These are phyloP conservation scores for Tolypocladium capitatum DNA, from an alignment of 2,329 filamentous ascomycete species.

Conservation along the genomic window DNA sequence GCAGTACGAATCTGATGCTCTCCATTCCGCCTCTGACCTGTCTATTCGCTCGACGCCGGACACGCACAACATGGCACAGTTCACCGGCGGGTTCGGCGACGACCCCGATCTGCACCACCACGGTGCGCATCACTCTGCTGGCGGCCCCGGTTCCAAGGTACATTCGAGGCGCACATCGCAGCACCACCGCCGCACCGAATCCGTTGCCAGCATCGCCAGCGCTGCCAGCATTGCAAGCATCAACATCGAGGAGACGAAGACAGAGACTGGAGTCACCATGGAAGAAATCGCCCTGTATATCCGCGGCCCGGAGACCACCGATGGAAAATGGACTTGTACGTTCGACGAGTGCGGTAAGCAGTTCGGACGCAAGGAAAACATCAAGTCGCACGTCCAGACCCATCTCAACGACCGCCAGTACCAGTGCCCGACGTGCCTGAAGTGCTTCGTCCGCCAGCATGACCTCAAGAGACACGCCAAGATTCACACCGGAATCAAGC, in stretches of 20 bases:
- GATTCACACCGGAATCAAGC: conserved; percentile 93
- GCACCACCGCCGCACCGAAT: conserved; percentile 43
- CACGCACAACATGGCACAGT: conserved; percentile 31
- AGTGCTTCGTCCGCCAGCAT: conserved; percentile 94
- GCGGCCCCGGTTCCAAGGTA: conserved; percentile 7
- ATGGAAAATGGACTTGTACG: conserved; percentile 69
- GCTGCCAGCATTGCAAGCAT: conserved; percentile 47
- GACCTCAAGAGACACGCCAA: conserved; percentile 95
- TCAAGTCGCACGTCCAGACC: conserved; percentile 95
- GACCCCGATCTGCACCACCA: conserved; percentile 25
- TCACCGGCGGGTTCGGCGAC: conserved; percentile 28
- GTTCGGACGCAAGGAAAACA: conserved; percentile 97
- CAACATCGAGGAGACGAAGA: conserved; percentile 52
- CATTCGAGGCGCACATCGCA: conserved; percentile 14
- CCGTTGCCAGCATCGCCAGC: conserved; percentile 42
- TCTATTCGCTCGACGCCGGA: conserved; percentile 42
- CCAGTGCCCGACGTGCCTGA: conserved; percentile 82
- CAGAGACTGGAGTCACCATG: conserved; percentile 70
- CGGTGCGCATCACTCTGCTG: conserved; percentile 5
- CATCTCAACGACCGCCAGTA: conserved; percentile 94
- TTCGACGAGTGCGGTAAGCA: conserved; percentile 71
- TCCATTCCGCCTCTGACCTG: conserved; percentile 29
- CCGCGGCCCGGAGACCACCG: conserved; percentile 54
- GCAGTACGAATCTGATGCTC: conserved; percentile 15
- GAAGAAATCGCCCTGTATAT: conserved; percentile 75